Conservation (phyloP, 331 rosid species). For the Quercus phellos region DNA sequence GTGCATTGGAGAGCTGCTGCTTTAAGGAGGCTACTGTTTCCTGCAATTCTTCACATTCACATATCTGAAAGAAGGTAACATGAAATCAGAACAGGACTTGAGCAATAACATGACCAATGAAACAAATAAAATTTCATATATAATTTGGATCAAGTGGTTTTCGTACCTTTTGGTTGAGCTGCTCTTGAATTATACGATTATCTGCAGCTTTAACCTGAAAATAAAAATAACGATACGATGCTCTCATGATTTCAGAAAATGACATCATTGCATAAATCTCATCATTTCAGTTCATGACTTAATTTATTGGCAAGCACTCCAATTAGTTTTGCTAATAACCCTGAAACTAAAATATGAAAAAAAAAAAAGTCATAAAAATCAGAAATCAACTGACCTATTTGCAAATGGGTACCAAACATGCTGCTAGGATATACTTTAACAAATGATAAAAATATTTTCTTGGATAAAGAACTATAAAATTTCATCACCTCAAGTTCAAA, state of each 20-base stretch:
- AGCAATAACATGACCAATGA: conserved; percentile 2
- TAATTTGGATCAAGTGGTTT: conserved; percentile 4
- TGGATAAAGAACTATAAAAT: conserved; percentile 20
- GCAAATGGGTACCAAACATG: conserved; percentile 14
- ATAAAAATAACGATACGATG: background rate
- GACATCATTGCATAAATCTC: background rate
- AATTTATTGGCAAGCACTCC: background rate
- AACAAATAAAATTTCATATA: background rate
- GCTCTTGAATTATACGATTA: conserved; percentile 90
- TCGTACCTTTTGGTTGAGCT: conserved; percentile 76
- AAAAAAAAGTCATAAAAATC: background rate
- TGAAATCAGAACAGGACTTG: conserved; percentile 21
- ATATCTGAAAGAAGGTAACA: conserved; percentile 42
- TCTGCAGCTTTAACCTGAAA: conserved; percentile 89
- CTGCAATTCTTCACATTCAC: conserved; percentile 68
- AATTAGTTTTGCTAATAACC: background rate
- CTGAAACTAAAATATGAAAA: background rate
- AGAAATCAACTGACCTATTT: background rate
- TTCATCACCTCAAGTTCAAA: conserved; percentile 89
- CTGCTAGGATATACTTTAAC: conserved; percentile 15
- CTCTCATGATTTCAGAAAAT: background rate
- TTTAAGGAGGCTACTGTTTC: conserved; percentile 65
- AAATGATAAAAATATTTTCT: conserved; percentile 5
- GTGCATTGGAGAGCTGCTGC: conserved; percentile 74
- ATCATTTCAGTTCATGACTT: background rate